Percentiles rank a stretch among this genome's conserved stretches.
Conservation (phyloP, 768 basidiomycete genomes). For the Collybiopsis luxurians region DNA sequence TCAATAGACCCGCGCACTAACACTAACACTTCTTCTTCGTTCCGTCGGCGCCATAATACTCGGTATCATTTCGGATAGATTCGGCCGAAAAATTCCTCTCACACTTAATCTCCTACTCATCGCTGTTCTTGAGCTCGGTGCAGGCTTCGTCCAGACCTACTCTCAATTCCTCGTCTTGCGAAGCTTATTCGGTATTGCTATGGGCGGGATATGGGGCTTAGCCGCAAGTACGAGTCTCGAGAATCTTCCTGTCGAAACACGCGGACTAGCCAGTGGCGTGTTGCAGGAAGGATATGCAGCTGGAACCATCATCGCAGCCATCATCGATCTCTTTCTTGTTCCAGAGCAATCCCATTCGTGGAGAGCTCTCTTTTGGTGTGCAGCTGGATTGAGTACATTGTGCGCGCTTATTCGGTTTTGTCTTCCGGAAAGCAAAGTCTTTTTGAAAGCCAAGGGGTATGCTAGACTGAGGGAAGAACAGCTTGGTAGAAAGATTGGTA, state of each 20-base stretch:
- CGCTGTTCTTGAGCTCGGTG: conserved; percentile 50
- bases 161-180: conserved; percentile 57
- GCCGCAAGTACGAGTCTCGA: conserved; percentile 58
- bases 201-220: conserved; percentile 66
- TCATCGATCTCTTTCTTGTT: conserved; percentile 52
- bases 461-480: conserved; percentile 20
- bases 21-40: background rate
- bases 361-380: conserved; percentile 62
- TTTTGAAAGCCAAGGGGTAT: conserved; percentile 48
- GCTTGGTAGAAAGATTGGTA: conserved; percentile 27
- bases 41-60: conserved; percentile 41
- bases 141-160: conserved; percentile 57
- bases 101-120: conserved; percentile 52
- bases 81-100: conserved; percentile 55
- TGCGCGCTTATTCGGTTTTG: conserved; percentile 48
- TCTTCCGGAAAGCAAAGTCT: conserved; percentile 58
- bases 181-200: conserved; percentile 56
- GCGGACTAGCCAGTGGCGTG: conserved; percentile 63
- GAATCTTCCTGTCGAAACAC: conserved; percentile 57
- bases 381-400: conserved; percentile 43
- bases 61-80: conserved; percentile 42
- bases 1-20: background rate
- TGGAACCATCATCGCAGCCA: conserved; percentile 36
- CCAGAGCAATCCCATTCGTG: conserved; percentile 29
- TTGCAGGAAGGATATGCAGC: conserved; percentile 70